phyloP scores from a whole-genome alignment of 2,329 filamentous ascomycete genomes.

The Ceratocystis papillata region DNA sequence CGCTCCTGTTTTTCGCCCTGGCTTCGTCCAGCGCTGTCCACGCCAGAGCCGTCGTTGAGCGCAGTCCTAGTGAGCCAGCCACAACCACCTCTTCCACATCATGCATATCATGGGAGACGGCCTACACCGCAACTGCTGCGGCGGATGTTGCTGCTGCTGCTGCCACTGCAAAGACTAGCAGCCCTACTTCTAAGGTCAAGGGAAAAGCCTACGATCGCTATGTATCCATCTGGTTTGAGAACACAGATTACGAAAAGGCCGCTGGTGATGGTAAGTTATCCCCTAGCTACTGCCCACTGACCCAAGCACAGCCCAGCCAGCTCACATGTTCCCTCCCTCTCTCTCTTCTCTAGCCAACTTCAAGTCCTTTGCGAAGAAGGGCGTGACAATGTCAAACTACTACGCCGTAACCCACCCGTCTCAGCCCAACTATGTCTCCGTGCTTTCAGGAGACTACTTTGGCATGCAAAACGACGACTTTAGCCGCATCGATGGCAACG shows the following conservation, averaged over 20 bases:
- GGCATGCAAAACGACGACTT: conserved; percentile 61
- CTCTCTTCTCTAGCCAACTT: conserved; percentile 27
- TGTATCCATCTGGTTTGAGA: conserved; percentile 66
- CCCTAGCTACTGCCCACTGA: too few species aligned
- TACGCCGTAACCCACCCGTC: conserved; percentile 59
- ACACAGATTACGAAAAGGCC: conserved; percentile 58
- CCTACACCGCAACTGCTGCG: not conserved
- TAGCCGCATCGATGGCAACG: conserved; percentile 45
- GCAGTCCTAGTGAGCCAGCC: not conserved
- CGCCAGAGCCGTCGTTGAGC: not conserved
- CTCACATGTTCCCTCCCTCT: not conserved
- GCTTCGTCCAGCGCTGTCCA: conserved; percentile 24
- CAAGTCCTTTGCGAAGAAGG: conserved; percentile 29
- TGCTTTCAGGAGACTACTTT: conserved; percentile 60
- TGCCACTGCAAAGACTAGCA: conserved; percentile 46
- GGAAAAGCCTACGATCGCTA: conserved; percentile 65
- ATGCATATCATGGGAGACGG: conserved; percentile 12
- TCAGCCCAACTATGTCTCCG: conserved; percentile 64
- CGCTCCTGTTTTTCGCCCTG: not conserved
- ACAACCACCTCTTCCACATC: conserved; percentile 14
- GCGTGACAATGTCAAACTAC: conserved; percentile 33
- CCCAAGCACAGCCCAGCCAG: not conserved
- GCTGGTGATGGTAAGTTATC: conserved; percentile 45
- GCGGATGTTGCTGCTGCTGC: conserved; percentile 12
- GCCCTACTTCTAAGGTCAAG: conserved; percentile 52